A percentile compares a stretch with the other conserved stretches of the same genome.
Conservation (phyloP, 768 basidiomycete species). For the Trametes cinnabarina region DNA sequence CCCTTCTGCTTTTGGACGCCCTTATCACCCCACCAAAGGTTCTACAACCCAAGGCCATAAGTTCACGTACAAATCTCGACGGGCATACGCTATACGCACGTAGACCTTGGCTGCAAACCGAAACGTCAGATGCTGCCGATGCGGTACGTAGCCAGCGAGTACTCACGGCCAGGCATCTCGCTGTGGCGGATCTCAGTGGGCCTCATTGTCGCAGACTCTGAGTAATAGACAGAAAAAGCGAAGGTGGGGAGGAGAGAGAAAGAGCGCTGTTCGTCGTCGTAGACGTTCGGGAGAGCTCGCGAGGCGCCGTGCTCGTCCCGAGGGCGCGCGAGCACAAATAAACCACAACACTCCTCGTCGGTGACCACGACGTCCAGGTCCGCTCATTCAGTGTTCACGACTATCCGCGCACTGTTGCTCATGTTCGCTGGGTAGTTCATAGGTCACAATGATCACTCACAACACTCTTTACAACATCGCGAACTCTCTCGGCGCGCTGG, state of each 20-base stretch:
- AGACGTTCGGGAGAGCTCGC: constrained; percentile 14
- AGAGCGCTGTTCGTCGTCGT: constrained; percentile 8
- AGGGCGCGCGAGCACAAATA: constrained; percentile 15
- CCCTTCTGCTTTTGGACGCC: constrained; percentile 71
- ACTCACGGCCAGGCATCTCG: constrained; percentile 86
- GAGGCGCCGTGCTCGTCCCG: constrained; percentile 17
- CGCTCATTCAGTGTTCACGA: neutral
- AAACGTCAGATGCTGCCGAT: neutral
- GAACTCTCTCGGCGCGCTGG: constrained; percentile 77
- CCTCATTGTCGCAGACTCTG: constrained; percentile 49
- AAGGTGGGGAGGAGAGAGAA: neutral
- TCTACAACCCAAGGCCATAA: constrained; percentile 43
- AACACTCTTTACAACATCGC: constrained; percentile 78
- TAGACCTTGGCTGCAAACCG: constrained; percentile 67
- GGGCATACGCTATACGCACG: constrained; percentile 48
- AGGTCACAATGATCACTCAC: constrained; percentile 69
- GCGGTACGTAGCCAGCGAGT: neutral
- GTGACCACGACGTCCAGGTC: constrained; percentile 22
- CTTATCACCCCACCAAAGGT: constrained; percentile 88
- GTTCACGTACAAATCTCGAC: neutral
- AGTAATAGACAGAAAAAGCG: neutral
- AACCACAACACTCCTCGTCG: constrained; percentile 16
- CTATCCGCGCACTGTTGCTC: neutral
- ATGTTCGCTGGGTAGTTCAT: neutral
- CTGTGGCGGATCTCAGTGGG: constrained; percentile 56